A percentile compares a stretch with the other conserved stretches of the same genome.
Conservation (phyloP, 2,329 filamentous ascomycete genomes). For the Plectosphaerella sp. region DNA sequence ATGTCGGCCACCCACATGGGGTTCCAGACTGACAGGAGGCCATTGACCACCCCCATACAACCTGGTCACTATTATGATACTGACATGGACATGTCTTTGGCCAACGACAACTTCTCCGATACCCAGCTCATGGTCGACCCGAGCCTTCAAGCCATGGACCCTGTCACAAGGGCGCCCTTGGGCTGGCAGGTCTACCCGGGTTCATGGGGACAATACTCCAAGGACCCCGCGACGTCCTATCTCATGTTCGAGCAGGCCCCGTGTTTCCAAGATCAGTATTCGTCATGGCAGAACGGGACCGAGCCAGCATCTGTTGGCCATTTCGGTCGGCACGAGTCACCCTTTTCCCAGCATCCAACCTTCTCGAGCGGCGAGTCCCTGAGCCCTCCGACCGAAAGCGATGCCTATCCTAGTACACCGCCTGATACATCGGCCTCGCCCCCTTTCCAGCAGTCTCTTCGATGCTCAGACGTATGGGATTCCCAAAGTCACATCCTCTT, state of each 20-base stretch:
- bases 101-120: background rate
- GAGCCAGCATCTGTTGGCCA: constrained; percentile 15
- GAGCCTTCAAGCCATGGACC: background rate
- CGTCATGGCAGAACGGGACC: constrained; percentile 4
- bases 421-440: constrained; percentile 26
- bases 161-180: constrained; percentile 4
- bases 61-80: background rate
- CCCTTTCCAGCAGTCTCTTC: constrained; percentile 18
- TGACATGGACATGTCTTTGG: background rate
- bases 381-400: constrained; percentile 34
- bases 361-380: constrained; percentile 29
- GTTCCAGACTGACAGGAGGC: background rate
- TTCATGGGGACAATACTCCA: constrained; percentile 8
- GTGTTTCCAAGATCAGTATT: constrained; percentile 1
- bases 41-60: background rate
- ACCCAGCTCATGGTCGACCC: constrained; percentile 5
- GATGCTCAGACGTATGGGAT: constrained; percentile 3
- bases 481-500: constrained; percentile 1
- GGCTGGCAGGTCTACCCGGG: constrained; percentile 1
- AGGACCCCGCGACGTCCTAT: constrained; percentile 10
- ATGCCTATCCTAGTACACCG: constrained; percentile 33
- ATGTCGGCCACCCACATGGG: too few species aligned
- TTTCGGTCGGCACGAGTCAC: constrained; percentile 25
- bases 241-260: constrained; percentile 4
- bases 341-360: constrained; percentile 30